Base-by-base conservation (phyloP, 1,139 yeast genomes). In the Kazachstania sp. region DNA sequence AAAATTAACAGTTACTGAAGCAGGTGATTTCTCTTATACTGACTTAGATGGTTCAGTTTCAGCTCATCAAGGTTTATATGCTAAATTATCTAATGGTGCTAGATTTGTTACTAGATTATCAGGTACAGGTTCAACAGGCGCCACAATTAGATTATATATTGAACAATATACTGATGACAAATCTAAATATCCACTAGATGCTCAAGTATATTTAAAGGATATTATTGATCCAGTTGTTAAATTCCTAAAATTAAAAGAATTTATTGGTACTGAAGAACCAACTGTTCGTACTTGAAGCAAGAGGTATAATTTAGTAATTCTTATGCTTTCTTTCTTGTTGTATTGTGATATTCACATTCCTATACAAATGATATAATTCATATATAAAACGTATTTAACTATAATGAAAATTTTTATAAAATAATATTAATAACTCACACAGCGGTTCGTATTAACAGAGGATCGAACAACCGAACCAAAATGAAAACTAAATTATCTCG, bases 71-170 rank as follows among this genome's bases (percentile, higher is more conserved):
- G 99, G 99, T 41, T 76, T 92, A 49, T 92, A 75, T 63, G 83
- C 90, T 56, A 88, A 84, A 68, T 77, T 90, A 55, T 75, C 75
- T 43, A 83, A 81, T 59, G 97, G 97, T 3, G 77, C 87, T 51
- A 79, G 97, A 66, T 79, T 90, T 49, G 86, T 94, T 39, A 86
- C 87, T 43, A 83, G 99, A 68, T 75, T 92, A 55, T 87, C 97
- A 0, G 99, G 99, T 49, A 92, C 99, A 12, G 99, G 99, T 6
- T 88, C 97, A 1, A 82, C 95, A 1, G 99, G 98, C 43, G 97
- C 98, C 18, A 92, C 99, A 3, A 90, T 94, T 52, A 81, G 99
- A 69, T 73, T 92, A 56, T 92, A 92, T 69, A 73, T 90, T 65
- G 98, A 92, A 68, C 83, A 83, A 68, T 90, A 86, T 70, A 79